Evolutionary conservation across 345 rosid genomes (phyloP).

Genomic region (Citrus hindsii): DNA sequence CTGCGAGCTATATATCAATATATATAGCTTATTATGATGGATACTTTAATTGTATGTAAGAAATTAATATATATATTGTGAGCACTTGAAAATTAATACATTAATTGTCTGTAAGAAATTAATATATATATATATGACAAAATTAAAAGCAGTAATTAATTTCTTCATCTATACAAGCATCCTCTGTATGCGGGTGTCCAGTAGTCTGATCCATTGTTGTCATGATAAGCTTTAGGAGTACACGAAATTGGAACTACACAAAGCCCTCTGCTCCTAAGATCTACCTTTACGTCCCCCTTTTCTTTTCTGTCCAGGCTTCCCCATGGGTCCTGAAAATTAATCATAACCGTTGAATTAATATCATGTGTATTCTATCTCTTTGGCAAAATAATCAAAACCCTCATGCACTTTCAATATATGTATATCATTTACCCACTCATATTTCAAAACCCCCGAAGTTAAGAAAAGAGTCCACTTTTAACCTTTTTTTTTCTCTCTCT

Average conservation of each 20-base stretch:
- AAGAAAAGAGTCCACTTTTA: too few species aligned
- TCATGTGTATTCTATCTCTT: background rate
- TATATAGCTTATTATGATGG: background rate
- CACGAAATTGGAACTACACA: constrained; percentile 75
- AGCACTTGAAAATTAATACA: too few species aligned
- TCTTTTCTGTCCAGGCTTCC: constrained; percentile 62
- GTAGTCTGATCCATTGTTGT: constrained; percentile 71
- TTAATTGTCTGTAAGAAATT: too few species aligned
- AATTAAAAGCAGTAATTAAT: background rate
- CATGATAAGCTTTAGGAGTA: constrained; percentile 58
- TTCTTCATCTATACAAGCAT: constrained; percentile 51
- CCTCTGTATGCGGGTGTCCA: constrained; percentile 85
- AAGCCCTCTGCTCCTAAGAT: constrained; percentile 72
- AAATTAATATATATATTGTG: background rate
- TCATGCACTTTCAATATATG: background rate
- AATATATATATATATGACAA: background rate
- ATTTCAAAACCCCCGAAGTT: background rate
- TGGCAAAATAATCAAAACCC: too few species aligned
- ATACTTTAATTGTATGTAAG: background rate
- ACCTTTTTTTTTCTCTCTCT: too few species aligned
- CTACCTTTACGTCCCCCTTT: constrained; percentile 45
- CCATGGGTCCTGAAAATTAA: constrained; percentile 60
- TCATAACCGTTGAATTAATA: background rate
- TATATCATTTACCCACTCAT: too few species aligned
- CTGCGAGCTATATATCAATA: background rate